Percentiles rank a stretch among this genome's conserved stretches.
Evolutionary conservation across 78 protist species (phyloP).

Genomic region (Mastigamoeba balamuthi): DNA sequence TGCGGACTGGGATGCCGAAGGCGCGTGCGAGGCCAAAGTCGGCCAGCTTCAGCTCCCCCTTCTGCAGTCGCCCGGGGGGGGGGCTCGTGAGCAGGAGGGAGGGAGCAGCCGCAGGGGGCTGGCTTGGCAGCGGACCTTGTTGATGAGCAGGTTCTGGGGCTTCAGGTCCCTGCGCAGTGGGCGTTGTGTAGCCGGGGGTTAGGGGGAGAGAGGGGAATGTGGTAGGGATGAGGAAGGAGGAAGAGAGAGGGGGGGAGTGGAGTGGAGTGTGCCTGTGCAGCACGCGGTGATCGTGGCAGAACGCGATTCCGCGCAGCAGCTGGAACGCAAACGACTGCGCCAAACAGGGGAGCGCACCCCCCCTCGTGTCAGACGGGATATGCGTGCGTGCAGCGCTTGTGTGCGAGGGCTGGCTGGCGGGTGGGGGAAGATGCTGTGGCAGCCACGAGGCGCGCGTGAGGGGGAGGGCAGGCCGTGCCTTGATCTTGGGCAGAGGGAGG

Average conservation of each 20-base stretch:
- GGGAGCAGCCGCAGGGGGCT: neutral
- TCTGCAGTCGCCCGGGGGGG: neutral
- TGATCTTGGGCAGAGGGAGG: conserved; percentile 43
- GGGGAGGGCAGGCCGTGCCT: too few species aligned
- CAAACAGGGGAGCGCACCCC: neutral
- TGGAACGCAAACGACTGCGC: conserved; percentile 72
- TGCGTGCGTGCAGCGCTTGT: neutral
- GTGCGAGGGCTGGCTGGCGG: neutral
- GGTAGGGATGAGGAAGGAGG: neutral
- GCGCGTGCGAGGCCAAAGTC: conserved; percentile 99
- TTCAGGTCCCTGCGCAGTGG: conserved; percentile 93
- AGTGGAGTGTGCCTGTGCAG: conserved; percentile 98
- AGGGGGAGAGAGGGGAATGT: neutral
- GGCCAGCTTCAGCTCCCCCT: conserved; percentile 91
- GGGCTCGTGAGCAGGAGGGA: neutral
- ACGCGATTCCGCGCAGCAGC: conserved; percentile 89
- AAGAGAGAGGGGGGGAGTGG: conserved; percentile 83
- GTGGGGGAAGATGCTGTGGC: too few species aligned
- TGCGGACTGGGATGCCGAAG: conserved; percentile 97
- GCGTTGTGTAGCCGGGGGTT: too few species aligned
- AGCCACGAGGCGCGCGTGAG: too few species aligned
- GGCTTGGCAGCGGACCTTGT: conserved; percentile 23
- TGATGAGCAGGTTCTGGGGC: conserved; percentile 95
- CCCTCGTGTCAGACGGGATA: too few species aligned
- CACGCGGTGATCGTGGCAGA: conserved; percentile 89